Evolutionary conservation across 495 filamentous ascomycete species (phyloP).

Genomic region (Penicillium steckii): DNA sequence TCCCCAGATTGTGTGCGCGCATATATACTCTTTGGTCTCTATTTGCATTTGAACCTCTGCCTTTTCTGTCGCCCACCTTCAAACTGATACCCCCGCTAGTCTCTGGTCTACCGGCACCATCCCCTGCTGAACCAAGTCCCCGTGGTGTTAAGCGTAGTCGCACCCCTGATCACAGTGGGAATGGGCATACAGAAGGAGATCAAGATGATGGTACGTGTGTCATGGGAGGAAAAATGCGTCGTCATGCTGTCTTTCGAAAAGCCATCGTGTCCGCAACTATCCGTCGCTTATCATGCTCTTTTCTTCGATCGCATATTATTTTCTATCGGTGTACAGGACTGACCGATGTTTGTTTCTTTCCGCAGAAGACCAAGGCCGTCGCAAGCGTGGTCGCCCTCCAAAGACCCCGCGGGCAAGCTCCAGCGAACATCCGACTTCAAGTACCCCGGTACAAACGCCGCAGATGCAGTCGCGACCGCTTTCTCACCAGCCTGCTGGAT

Average conservation of each 20-base stretch:
- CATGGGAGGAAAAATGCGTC: constrained; percentile 13
- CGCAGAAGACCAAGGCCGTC: constrained; percentile 71
- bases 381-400: constrained; percentile 86
- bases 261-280: neutral
- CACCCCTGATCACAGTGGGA: constrained; percentile 76
- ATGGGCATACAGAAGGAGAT: constrained; percentile 55
- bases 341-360: constrained; percentile 16
- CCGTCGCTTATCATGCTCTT: neutral
- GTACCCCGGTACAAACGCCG: constrained; percentile 68
- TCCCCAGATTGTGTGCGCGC: neutral
- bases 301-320: constrained; percentile 5
- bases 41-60: neutral
- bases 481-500: constrained; percentile 51
- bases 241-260: neutral
- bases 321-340: constrained; percentile 1
- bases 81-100: constrained; percentile 46
- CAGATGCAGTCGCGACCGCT: constrained; percentile 71
- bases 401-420: constrained; percentile 57
- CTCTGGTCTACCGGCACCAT: constrained; percentile 42
- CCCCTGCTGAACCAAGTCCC: constrained; percentile 52
- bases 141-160: constrained; percentile 92
- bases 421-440: constrained; percentile 48
- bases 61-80: constrained; percentile 25
- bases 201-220: constrained; percentile 81
- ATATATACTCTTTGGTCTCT: neutral